A percentile compares a stretch with the other conserved stretches of the same genome.
phyloP scores from a whole-genome alignment of 106 monocot species.

The Iris macrosiphon region DNA sequence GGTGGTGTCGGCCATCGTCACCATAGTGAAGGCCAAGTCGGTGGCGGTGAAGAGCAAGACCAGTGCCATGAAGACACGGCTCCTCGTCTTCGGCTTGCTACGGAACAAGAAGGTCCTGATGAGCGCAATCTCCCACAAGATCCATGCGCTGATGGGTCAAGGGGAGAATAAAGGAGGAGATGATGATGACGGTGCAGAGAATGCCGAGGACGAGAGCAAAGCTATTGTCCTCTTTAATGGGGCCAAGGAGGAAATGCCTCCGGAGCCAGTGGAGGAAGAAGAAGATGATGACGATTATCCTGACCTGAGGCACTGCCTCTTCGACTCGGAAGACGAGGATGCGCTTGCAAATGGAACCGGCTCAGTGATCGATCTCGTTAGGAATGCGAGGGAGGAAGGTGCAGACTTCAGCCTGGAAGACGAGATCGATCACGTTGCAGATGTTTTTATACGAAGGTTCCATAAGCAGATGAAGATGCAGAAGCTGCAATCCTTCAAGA shows the following conservation, averaged over 20 bases:
- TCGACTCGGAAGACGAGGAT: constrained; percentile 39
- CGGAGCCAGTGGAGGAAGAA: no score
- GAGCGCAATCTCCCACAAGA: constrained; percentile 50
- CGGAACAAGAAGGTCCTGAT: constrained; percentile 55
- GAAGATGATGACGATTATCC: constrained; percentile 37
- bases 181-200: neutral
- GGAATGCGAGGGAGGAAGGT: constrained; percentile 16
- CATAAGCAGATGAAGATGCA: constrained; percentile 70
- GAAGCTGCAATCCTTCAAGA: constrained; percentile 74
- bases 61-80: constrained; percentile 33
- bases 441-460: constrained; percentile 57
- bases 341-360: constrained; percentile 27
- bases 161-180: constrained; percentile 8
- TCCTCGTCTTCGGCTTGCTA: constrained; percentile 42
- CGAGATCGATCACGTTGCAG: constrained; percentile 57
- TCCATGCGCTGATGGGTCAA: constrained; percentile 39
- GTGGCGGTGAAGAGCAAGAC: constrained; percentile 45
- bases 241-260: no score
- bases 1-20: constrained; percentile 24
- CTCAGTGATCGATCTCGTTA: constrained; percentile 32
- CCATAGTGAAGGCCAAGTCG: constrained; percentile 52
- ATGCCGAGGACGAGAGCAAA: constrained; percentile 9
- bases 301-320: constrained; percentile 47
- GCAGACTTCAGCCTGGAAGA: constrained; percentile 41
- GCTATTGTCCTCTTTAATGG: constrained; percentile 23